Base-by-base conservation (phyloP, 2,329 filamentous ascomycete species). In the Epichloe elymi region DNA sequence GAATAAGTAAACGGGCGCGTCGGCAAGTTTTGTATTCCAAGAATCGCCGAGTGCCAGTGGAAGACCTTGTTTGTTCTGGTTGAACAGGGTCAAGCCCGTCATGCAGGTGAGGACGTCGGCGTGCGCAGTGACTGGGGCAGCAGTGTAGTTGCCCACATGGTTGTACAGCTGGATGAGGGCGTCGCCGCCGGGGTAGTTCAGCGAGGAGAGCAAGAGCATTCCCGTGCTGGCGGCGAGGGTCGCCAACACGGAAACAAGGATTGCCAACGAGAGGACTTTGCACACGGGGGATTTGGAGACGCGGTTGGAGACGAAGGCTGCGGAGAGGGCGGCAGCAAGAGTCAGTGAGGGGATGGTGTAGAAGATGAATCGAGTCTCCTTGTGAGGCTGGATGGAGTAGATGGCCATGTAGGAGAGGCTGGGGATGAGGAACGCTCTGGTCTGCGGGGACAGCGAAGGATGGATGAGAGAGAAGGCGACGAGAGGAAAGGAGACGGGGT, bases 301-400 rank as follows among this genome's bases (percentile, higher is more conserved):
- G 40, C 84, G 82, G 1, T 71, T 74, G 69, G 80, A 86, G 56
- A 94, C 70, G 66, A 81, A 83, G 51, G 80, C 78, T 14, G 88
- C 87, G 19, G 82, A 83, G 4, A 88, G 74, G 3, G 88, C 83
- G 0, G 88, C 84, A 3, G 83, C 78, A 11, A 84, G 85, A 0
- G 90, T 95, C 33, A 97, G 71, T 0, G 84, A 75, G 0, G 93
- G 93, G 23, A 95, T 75, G 49, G 81, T 76, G 68, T 97, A 97
- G 60, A 97, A 82, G 58, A 98, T 83, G 72, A 98, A 98, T 17
- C 93, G 86, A 65, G 89, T 86, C 70, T 98, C 93, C 65, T 98
- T 98, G 71, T 98, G 93, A 0, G 91, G 90, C 55, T 95, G 85
- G 48, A 88, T 60, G 56, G 88, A 95, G 72, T 95, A 97, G 42